Percentiles rank a stretch among this genome's conserved stretches.
phyloP scores from a whole-genome alignment of 805 yeast genomes.

The Ogataea sp. region DNA sequence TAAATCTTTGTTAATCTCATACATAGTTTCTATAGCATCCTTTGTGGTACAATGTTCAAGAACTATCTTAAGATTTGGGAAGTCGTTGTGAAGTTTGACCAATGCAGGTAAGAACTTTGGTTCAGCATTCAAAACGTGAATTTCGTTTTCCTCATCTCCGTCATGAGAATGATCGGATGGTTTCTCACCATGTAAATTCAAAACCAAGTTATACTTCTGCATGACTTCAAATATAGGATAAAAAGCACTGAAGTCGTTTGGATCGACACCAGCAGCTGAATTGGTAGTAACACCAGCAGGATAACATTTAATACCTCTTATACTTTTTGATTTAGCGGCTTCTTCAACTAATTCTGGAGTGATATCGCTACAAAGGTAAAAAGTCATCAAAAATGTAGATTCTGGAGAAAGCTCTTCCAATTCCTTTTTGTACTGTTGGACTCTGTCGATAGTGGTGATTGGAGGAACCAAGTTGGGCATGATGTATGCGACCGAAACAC shows the following conservation, averaged over 20 bases:
- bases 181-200: slow-evolving; percentile 94
- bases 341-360: slow-evolving; percentile 79
- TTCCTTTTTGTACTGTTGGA: slow-evolving; percentile 55
- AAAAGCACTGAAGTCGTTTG: slow-evolving; percentile 80
- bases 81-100: slow-evolving; percentile 64
- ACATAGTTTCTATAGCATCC: slow-evolving; percentile 76
- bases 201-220: slow-evolving; percentile 68
- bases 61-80: slow-evolving; percentile 80
- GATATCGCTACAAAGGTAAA: slow-evolving; percentile 68
- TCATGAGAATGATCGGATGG: slow-evolving; percentile 42
- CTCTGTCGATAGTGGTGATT: slow-evolving; percentile 66
- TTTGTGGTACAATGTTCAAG: slow-evolving; percentile 93
- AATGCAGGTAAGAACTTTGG: slow-evolving; percentile 87
- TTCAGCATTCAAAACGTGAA: slow-evolving; percentile 92
- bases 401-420: slow-evolving; percentile 64
- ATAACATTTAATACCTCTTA: slow-evolving; percentile 89
- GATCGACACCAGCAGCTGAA: slow-evolving; percentile 85
- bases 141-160: slow-evolving; percentile 44
- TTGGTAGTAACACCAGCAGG: slow-evolving; percentile 99
- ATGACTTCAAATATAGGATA: slow-evolving; percentile 87
- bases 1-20: slow-evolving; percentile 47
- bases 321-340: slow-evolving; percentile 63
- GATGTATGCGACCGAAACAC: slow-evolving; percentile 81
- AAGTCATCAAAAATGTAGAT: slow-evolving; percentile 87
- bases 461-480: slow-evolving; percentile 98